Evolutionary conservation across 1,284 basidiomycete genomes (phyloP).

Genomic region (Ustilago loliicola): DNA sequence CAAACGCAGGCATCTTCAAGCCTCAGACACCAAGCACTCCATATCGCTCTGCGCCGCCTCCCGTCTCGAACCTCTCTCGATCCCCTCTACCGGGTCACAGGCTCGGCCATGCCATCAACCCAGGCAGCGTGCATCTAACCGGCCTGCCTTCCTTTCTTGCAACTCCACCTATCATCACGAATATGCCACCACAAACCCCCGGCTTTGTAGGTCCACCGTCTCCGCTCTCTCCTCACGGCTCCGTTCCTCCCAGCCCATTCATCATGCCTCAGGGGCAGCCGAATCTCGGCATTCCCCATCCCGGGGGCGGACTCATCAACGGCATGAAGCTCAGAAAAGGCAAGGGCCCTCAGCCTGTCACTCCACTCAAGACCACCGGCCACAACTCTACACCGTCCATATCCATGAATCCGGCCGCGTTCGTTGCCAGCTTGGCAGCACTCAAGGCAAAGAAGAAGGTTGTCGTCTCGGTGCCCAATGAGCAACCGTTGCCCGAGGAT

Average conservation of each 20-base stretch:
- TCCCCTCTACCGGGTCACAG: constrained; percentile 27
- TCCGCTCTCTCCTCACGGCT: constrained; percentile 29
- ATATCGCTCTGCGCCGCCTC: constrained; percentile 2
- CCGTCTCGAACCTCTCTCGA: constrained; percentile 8
- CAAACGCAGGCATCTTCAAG: constrained; percentile 14
- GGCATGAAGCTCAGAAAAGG: constrained; percentile 28
- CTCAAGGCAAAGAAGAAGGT: constrained; percentile 46
- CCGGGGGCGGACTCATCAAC: constrained; percentile 12
- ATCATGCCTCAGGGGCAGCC: constrained; percentile 19
- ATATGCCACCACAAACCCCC: constrained; percentile 17
- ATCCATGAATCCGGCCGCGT: constrained; percentile 58
- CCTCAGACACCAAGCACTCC: constrained; percentile 18
- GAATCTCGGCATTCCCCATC: constrained; percentile 9
- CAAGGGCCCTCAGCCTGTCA: constrained; percentile 42
- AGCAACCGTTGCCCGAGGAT: constrained; percentile 34
- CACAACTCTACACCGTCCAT: constrained; percentile 66
- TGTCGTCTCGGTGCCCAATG: constrained; percentile 46
- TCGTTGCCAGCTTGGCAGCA: constrained; percentile 49
- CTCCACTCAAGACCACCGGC: constrained; percentile 60
- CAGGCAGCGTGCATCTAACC: constrained; percentile 46
- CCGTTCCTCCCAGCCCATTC: constrained; percentile 26
- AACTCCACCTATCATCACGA: constrained; percentile 26
- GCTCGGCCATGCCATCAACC: constrained; percentile 33
- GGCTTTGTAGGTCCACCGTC: constrained; percentile 37
- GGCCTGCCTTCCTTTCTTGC: constrained; percentile 44